Percentiles rank a stretch among this genome's conserved stretches.
Evolutionary conservation across 2,329 filamentous ascomycete species (phyloP).

Genomic region (Monilinia aucupariae): DNA sequence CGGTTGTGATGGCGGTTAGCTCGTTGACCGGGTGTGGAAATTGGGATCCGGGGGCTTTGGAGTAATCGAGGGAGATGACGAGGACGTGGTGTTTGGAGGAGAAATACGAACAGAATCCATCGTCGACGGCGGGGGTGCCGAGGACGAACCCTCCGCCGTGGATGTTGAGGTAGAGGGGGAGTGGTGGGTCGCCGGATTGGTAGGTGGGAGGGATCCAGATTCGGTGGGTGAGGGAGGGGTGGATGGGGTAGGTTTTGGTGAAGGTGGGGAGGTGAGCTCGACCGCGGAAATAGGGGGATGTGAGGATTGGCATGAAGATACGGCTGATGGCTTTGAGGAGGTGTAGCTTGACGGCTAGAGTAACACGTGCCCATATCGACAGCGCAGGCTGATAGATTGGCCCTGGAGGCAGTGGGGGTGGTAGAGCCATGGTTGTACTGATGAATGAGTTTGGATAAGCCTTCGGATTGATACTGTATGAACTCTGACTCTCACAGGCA

Average conservation of each 20-base stretch:
- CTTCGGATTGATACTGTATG: background rate
- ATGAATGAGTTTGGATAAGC: background rate
- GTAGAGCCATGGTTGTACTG: background rate
- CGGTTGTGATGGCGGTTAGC: conserved; percentile 40
- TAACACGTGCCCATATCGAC: background rate
- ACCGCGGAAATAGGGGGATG: background rate
- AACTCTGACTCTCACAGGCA: no score
- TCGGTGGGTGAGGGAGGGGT: conserved; percentile 12
- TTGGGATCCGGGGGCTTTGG: conserved; percentile 41
- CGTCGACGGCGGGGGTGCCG: conserved; percentile 41
- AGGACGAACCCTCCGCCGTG: conserved; percentile 49
- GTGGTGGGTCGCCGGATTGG: conserved; percentile 3
- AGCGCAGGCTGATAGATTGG: background rate
- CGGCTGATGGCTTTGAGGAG: background rate
- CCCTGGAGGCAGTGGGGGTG: background rate
- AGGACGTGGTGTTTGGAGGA: conserved; percentile 39
- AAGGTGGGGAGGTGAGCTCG: conserved; percentile 7
- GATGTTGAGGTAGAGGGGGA: conserved; percentile 40
- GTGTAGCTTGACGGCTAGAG: background rate
- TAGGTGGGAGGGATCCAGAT: conserved; percentile 14
- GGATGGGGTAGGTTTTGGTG: conserved; percentile 14
- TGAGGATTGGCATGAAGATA: background rate
- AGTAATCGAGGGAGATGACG: conserved; percentile 46
- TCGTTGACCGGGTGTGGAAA: conserved; percentile 45
- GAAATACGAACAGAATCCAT: conserved; percentile 42